Conservation (phyloP, 495 filamentous ascomycete genomes). For the Paragyromitra xinjiangensis region DNA sequence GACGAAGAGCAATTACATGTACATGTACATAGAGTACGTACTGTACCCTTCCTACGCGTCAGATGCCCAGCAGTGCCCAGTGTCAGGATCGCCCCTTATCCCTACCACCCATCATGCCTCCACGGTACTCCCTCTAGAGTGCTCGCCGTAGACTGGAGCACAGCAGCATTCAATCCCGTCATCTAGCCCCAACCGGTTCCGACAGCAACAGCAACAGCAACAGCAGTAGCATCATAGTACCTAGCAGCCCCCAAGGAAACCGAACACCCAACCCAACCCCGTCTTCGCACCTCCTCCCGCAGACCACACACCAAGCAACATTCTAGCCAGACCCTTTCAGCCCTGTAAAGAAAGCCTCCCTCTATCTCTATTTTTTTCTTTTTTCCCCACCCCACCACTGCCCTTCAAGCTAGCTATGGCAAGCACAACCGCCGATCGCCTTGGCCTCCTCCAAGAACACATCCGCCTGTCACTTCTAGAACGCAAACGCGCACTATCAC, state of each 20-base stretch:
- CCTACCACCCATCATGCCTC: neutral
- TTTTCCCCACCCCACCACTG: neutral
- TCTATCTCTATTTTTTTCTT: slow-evolving; percentile 15
- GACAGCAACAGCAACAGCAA: too few relatives aligned
- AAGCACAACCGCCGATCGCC: slow-evolving; percentile 65
- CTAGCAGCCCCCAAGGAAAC: neutral
- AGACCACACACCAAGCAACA: slow-evolving; percentile 1
- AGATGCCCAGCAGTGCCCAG: neutral
- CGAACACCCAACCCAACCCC: neutral
- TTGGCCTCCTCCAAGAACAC: slow-evolving; percentile 78
- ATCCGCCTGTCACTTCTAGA: slow-evolving; percentile 84
- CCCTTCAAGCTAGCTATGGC: slow-evolving; percentile 62
- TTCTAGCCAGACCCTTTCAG: neutral
- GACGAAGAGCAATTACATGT: neutral
- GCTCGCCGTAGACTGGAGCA: neutral
- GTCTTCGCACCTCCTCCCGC: neutral
- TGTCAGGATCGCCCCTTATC: too few relatives aligned
- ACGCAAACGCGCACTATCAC: slow-evolving; percentile 84
- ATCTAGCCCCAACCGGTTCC: neutral
- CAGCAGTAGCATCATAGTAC: too few relatives aligned
- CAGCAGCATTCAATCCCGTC: neutral
- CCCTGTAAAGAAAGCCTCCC: slow-evolving; percentile 10
- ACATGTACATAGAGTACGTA: too few relatives aligned
- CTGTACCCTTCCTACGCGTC: neutral
- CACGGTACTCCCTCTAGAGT: too few relatives aligned